Conservation (phyloP, 108 stramenopile genomes). For the Chaetoceros tenuissimus region DNA sequence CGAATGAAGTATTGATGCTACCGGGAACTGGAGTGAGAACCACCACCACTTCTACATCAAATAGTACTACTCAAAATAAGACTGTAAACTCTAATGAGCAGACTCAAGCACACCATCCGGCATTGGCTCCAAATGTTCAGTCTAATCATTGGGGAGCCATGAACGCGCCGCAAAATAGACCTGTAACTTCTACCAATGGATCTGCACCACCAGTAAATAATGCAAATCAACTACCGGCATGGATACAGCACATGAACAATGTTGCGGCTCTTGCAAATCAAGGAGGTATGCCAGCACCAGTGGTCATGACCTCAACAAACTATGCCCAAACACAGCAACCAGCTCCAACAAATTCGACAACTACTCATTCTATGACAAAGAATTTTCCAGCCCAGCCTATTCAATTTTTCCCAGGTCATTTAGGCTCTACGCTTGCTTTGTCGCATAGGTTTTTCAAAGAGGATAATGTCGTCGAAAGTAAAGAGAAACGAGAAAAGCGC, state of each 20-base stretch:
- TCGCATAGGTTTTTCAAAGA: neutral
- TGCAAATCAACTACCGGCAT: neutral
- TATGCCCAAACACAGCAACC: neutral
- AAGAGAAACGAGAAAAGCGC: constrained; percentile 72
- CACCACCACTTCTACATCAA: neutral
- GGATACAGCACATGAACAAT: neutral
- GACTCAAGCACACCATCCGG: no score
- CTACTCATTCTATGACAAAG: neutral
- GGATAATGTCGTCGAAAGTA: constrained; percentile 22
- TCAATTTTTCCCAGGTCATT: neutral
- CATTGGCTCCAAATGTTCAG: no score
- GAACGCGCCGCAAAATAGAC: neutral
- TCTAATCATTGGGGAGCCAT: no score
- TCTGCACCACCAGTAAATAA: neutral
- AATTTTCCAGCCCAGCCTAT: neutral
- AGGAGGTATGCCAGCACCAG: neutral
- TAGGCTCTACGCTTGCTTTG: neutral
- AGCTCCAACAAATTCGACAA: neutral
- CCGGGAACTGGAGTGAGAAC: neutral
- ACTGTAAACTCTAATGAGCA: neutral
- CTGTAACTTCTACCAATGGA: neutral
- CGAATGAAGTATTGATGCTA: neutral
- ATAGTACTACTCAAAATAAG: neutral
- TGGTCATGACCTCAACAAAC: neutral
- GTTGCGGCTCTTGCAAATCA: neutral